A percentile compares a stretch with the other conserved stretches of the same genome.
phyloP scores from a whole-genome alignment of 164 flowering plant genomes.

The Malania oleifera region DNA sequence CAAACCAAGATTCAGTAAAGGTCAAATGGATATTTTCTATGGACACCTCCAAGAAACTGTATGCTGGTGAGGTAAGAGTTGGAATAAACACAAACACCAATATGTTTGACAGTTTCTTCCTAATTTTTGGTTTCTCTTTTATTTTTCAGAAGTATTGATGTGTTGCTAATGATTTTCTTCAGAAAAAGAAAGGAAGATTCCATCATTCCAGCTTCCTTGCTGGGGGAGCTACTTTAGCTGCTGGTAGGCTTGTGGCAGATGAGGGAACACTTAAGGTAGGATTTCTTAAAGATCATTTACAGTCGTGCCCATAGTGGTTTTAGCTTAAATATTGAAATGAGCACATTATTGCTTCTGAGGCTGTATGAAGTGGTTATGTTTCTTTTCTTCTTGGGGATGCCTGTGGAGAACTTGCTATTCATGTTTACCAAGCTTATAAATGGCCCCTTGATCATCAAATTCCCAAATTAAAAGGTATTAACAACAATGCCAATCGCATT shows the following conservation, averaged over 20 bases:
- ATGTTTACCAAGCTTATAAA: too few relatives aligned
- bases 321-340: too few relatives aligned
- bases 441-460: too few relatives aligned
- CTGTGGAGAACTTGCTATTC: too few relatives aligned
- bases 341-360: too few relatives aligned
- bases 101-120: background rate
- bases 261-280: slow-evolving; percentile 70
- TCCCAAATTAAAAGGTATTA: too few relatives aligned
- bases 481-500: too few relatives aligned
- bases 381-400: too few relatives aligned
- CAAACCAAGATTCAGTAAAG: slow-evolving; percentile 28
- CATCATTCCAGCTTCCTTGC: slow-evolving; percentile 96
- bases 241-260: slow-evolving; percentile 70
- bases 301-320: too few relatives aligned
- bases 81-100: background rate
- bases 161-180: slow-evolving; percentile 1
- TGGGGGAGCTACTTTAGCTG: slow-evolving; percentile 85
- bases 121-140: background rate
- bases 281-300: too few relatives aligned
- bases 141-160: background rate
- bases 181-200: slow-evolving; percentile 88
- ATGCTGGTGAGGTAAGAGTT: slow-evolving; percentile 66
- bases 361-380: too few relatives aligned
- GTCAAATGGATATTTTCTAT: slow-evolving; percentile 87
- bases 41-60: slow-evolving; percentile 75